Conservation (phyloP, 2,329 filamentous ascomycete genomes). For the Penicillium sp. region DNA sequence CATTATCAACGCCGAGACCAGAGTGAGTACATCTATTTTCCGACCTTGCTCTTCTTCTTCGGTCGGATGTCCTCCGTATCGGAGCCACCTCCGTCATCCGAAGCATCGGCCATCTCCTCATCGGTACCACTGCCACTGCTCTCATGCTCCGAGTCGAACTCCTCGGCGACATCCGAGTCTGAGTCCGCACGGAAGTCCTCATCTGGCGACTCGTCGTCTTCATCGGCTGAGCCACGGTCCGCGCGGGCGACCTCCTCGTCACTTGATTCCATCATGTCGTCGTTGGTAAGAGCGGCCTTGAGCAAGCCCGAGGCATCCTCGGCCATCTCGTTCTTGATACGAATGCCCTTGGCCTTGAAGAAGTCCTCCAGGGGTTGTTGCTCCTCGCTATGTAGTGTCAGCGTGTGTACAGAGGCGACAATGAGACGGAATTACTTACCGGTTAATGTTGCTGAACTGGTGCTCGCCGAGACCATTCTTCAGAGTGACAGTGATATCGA, state of each 20-base stretch:
- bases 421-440: conserved; percentile 43
- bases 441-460: conserved; percentile 98
- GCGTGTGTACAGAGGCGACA: conserved; percentile 11
- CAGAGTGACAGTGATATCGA: conserved; percentile 90
- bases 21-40: conserved; percentile 27
- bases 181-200: conserved; percentile 93
- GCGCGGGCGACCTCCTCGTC: conserved; percentile 69
- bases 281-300: conserved; percentile 75
- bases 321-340: conserved; percentile 97
- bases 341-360: conserved; percentile 91
- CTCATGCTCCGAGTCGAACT: conserved; percentile 87
- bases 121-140: conserved; percentile 69
- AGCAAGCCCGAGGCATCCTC: conserved; percentile 70
- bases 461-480: conserved; percentile 83
- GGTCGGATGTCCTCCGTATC: conserved; percentile 49
- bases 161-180: conserved; percentile 93
- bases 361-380: conserved; percentile 95
- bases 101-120: conserved; percentile 53
- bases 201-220: conserved; percentile 91
- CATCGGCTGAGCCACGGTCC: conserved; percentile 86
- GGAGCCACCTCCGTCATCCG: conserved; percentile 35
- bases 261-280: conserved; percentile 74
- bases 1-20: background rate
- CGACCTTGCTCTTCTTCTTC: conserved; percentile 60
- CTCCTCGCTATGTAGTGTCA: conserved; percentile 61